Conservation (phyloP, 495 filamentous ascomycete species). For the Sabuloglossum arenarium region DNA sequence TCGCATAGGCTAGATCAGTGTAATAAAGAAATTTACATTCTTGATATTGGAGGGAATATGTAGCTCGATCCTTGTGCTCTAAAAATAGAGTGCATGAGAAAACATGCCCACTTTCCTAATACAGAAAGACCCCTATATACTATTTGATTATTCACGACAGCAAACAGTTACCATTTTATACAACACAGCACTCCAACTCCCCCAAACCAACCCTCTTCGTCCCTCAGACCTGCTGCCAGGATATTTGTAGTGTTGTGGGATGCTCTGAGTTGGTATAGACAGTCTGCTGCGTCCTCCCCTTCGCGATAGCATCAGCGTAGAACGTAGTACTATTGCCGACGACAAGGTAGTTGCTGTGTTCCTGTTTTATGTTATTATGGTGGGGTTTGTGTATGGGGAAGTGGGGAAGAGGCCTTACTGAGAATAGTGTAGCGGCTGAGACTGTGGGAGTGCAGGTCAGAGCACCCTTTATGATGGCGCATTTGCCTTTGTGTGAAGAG, state of each 20-base stretch:
- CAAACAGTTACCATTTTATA: too few species aligned
- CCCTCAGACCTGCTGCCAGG: background rate
- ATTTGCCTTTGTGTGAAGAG: constrained; percentile 35
- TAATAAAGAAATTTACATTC: too few species aligned
- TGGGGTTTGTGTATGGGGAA: background rate
- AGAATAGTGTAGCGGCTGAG: constrained; percentile 23
- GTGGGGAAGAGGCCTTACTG: constrained; percentile 14
- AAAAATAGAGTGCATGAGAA: too few species aligned
- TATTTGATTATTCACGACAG: too few species aligned
- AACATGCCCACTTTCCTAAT: too few species aligned
- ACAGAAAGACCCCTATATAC: too few species aligned
- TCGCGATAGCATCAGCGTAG: constrained; percentile 35
- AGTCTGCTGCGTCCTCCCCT: constrained; percentile 22
- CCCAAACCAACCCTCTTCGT: too few species aligned
- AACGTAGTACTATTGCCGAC: constrained; percentile 27
- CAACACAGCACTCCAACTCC: too few species aligned
- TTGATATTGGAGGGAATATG: too few species aligned
- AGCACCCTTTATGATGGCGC: constrained; percentile 24
- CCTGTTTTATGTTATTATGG: background rate
- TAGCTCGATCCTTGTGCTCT: too few species aligned
- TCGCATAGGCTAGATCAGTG: too few species aligned
- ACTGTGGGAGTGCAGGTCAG: constrained; percentile 31
- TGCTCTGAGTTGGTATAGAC: constrained; percentile 14
- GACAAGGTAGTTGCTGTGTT: constrained; percentile 8
- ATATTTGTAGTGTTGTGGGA: background rate